These are phyloP conservation scores for Yamadazyma buinensis DNA, from an alignment of 1,139 yeast species.

Conservation along the genomic window DNA sequence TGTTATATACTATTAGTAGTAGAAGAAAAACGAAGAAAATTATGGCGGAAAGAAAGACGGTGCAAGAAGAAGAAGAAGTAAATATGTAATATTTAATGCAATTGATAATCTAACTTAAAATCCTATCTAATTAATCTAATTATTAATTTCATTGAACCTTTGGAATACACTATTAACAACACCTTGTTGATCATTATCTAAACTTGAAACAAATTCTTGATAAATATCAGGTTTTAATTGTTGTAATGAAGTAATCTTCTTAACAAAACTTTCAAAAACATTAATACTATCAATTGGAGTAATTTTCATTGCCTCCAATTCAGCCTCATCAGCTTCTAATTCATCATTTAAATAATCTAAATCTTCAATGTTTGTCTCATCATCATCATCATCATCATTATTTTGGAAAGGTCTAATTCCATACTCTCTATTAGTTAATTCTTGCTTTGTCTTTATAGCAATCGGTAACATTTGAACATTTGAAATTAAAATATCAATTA, in stretches of 20 bases:
- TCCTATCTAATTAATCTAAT: not conserved
- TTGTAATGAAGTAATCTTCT: constrained; percentile 25
- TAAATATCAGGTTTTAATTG: constrained; percentile 31
- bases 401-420: constrained; percentile 24
- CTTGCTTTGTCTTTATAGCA: constrained; percentile 45
- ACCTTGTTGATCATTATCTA: constrained; percentile 33
- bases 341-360: constrained; percentile 36
- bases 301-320: constrained; percentile 50
- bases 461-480: constrained; percentile 44
- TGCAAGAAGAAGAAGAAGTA: no score
- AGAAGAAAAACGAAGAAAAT: no score
- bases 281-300: constrained; percentile 50
- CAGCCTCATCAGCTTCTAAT: constrained; percentile 49
- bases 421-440: constrained; percentile 35
- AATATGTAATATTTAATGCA: no score
- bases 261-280: constrained; percentile 43
- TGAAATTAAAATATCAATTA: constrained; percentile 37
- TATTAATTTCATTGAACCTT: constrained; percentile 6
- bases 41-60: no score
- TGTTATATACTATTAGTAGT: no score
- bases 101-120: no score
- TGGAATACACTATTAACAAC: constrained; percentile 30
- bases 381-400: constrained; percentile 29
- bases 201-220: constrained; percentile 35
- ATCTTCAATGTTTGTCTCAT: no score